Conservation (phyloP, 2,329 filamentous ascomycete species). For the Leptographium flavum region DNA sequence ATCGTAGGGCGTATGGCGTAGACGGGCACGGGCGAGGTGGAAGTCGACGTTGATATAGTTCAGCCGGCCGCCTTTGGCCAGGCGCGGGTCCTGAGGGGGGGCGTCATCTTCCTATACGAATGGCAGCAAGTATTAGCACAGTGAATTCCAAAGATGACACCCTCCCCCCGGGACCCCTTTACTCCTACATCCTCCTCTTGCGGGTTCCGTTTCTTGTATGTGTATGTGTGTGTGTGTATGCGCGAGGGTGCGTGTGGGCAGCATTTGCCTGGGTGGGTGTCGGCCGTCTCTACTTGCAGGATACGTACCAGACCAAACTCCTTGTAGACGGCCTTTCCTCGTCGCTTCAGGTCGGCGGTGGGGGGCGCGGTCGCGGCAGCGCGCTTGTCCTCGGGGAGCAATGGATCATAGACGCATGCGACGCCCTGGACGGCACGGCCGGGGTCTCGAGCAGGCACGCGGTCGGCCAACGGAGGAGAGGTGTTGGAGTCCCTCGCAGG, state of each 20-base stretch:
- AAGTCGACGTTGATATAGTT: slow-evolving; percentile 57
- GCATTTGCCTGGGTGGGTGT: background rate
- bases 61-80: slow-evolving; percentile 51
- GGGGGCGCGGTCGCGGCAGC: slow-evolving; percentile 29
- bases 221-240: slow-evolving; percentile 8
- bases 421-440: slow-evolving; percentile 37
- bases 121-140: slow-evolving; percentile 37
- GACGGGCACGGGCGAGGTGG: slow-evolving; percentile 55
- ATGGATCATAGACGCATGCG: slow-evolving; percentile 48
- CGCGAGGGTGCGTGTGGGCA: too few relatives aligned
- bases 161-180: slow-evolving; percentile 22
- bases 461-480: slow-evolving; percentile 17
- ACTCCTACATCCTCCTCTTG: slow-evolving; percentile 9
- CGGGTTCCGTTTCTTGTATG: slow-evolving; percentile 4
- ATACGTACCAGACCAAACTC: slow-evolving; percentile 54
- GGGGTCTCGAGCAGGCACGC: slow-evolving; percentile 43
- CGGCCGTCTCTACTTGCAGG: background rate
- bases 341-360: slow-evolving; percentile 35
- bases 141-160: slow-evolving; percentile 38
- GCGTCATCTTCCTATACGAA: slow-evolving; percentile 60
- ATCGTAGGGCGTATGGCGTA: slow-evolving; percentile 61
- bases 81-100: slow-evolving; percentile 68
- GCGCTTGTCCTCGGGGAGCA: slow-evolving; percentile 29
- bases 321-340: slow-evolving; percentile 45
- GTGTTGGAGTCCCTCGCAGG: slow-evolving; percentile 16